Conservation (phyloP, 768 basidiomycete species). For the Termitomyces sp. region DNA sequence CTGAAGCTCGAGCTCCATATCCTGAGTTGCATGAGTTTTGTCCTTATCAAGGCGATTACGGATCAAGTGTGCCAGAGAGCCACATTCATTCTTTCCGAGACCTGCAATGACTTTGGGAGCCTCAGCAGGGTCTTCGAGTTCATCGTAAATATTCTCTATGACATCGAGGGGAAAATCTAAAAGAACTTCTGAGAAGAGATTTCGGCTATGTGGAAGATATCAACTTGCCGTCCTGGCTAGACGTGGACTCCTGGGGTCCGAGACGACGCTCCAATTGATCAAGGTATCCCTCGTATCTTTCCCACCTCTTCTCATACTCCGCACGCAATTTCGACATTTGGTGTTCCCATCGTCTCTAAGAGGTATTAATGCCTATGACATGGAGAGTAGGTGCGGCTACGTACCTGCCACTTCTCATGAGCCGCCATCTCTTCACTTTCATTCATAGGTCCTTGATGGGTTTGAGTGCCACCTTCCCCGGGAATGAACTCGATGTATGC, state of each 20-base stretch:
- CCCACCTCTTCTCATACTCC: constrained; percentile 51
- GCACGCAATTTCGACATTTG: constrained; percentile 54
- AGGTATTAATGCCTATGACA: background rate
- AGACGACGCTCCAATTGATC: constrained; percentile 60
- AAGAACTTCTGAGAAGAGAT: constrained; percentile 3
- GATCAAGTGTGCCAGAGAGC: constrained; percentile 56
- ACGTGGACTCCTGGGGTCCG: constrained; percentile 35
- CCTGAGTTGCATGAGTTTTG: constrained; percentile 42
- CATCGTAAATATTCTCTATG: constrained; percentile 54
- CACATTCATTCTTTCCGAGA: constrained; percentile 41
- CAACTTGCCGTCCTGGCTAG: constrained; percentile 34
- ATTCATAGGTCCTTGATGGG: constrained; percentile 56
- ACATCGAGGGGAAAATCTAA: constrained; percentile 38
- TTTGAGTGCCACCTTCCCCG: constrained; percentile 40
- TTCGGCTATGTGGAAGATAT: background rate
- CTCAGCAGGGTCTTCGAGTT: constrained; percentile 52
- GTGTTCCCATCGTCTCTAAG: constrained; percentile 50
- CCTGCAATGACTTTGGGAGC: constrained; percentile 36
- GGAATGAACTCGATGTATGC: constrained; percentile 72
- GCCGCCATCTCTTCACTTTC: constrained; percentile 61
- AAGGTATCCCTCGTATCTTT: constrained; percentile 50
- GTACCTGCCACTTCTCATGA: constrained; percentile 69
- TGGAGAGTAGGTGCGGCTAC: background rate
- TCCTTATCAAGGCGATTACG: constrained; percentile 42
- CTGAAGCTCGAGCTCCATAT: constrained; percentile 69